A percentile compares a stretch with the other conserved stretches of the same genome.
phyloP scores from a whole-genome alignment of 2,329 filamentous ascomycete species.

The Monosporascus cannonballus region DNA sequence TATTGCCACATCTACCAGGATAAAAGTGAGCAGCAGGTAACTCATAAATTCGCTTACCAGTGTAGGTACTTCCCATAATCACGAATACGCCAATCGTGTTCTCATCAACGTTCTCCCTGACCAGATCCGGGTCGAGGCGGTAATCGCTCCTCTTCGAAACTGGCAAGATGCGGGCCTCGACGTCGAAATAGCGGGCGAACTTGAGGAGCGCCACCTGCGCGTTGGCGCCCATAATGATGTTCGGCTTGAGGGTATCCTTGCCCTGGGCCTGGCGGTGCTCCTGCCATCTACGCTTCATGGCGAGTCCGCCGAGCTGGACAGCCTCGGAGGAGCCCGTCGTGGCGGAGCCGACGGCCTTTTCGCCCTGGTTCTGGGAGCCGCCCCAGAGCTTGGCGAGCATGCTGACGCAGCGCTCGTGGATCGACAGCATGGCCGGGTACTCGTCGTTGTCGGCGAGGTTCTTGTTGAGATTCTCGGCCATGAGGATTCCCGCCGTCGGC shows the following conservation, averaged over 20 bases:
- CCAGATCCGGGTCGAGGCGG: constrained; percentile 56
- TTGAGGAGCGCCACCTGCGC: constrained; percentile 70
- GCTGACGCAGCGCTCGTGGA: constrained; percentile 62
- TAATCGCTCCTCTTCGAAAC: constrained; percentile 56
- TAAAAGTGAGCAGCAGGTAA: background rate
- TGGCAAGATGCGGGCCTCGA: constrained; percentile 59
- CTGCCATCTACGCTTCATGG: constrained; percentile 73
- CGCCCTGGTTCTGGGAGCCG: constrained; percentile 41
- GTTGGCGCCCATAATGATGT: constrained; percentile 70
- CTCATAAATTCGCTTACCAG: constrained; percentile 28
- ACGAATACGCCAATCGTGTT: constrained; percentile 74
- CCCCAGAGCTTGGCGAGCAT: constrained; percentile 65
- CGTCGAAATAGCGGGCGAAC: constrained; percentile 68
- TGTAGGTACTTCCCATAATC: constrained; percentile 67
- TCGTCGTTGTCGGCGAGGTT: constrained; percentile 68
- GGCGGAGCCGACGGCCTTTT: constrained; percentile 61
- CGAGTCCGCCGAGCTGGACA: constrained; percentile 63
- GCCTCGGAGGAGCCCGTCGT: constrained; percentile 68
- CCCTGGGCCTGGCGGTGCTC: constrained; percentile 52
- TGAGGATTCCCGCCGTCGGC: constrained; percentile 55
- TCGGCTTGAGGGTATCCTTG: constrained; percentile 59
- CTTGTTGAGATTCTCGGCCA: constrained; percentile 63
- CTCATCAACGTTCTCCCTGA: constrained; percentile 64
- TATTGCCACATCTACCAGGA: too few relatives aligned
- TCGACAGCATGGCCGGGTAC: constrained; percentile 50